Base-by-base conservation (phyloP, 805 yeast genomes). In the Wickerhamomyces sydowiorum region DNA sequence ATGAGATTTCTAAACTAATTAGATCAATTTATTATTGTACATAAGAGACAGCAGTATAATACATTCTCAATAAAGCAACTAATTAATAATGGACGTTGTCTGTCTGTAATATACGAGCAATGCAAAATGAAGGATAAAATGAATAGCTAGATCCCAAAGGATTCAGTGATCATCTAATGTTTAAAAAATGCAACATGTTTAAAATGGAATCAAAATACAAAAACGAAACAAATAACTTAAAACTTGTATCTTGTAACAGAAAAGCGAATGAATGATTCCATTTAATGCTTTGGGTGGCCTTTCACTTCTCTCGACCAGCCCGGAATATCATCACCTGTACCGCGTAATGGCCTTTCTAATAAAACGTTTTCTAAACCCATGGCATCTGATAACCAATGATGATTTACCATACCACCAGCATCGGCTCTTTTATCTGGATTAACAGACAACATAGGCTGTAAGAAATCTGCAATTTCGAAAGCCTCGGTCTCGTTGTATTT, bases 371-470 rank as follows among this genome's bases (percentile, higher is more conserved):
- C 93, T 59, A 84, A 70, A 0, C 95, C 95, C 27, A 76, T 61
- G 0, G 91, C 88, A 57, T 86, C 95, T 7, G 61, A 60, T 22
- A 78, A 57, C 96, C 96, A 89, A 12, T 83, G 80, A 60, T 89
- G 96, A 55, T 87, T 84, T 3, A 86, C 78, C 80, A 89, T 75
- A 3, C 96, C 96, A 17, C 98, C 99, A 1, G 98, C 98, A 66
- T 93, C 99, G 13, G 91, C 91, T 50, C 99, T 72, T 41, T 65
- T 61, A 45, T 76, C 81, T 1, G 99, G 98, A 59, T 83, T 86
- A 18, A 87, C 62, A 18, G 72, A 60, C 36, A 93, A 69, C 96
- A 93, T 87, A 8, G 97, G 96, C 36, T 75, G 60, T 47, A 93
- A 64, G 55, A 93, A 89, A 51, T 80, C 87, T 8, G 90, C 64